Evolutionary conservation across 2,329 filamentous ascomycete genomes (phyloP).

Genomic region (Diaporthe sp.): DNA sequence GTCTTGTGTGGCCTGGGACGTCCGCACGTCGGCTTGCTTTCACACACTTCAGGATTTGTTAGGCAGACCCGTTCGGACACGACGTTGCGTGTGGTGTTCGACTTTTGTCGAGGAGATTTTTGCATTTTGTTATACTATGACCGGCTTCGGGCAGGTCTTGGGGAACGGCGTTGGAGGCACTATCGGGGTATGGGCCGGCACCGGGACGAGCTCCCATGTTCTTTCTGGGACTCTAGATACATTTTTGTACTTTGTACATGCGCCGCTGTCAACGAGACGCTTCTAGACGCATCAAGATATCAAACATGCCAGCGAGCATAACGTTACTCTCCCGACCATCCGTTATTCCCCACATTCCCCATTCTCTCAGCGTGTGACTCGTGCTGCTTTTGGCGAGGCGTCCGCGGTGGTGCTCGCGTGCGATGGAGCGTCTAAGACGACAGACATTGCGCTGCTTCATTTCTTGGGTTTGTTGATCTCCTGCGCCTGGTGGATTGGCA

Average conservation of each 20-base stretch:
- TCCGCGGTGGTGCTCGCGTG: background rate
- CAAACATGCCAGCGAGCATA: constrained; percentile 10
- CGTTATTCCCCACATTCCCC: background rate
- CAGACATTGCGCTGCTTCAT: background rate
- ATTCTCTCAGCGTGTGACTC: background rate
- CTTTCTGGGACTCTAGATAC: constrained; percentile 20
- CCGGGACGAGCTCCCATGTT: constrained; percentile 7
- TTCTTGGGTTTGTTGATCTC: constrained; percentile 44
- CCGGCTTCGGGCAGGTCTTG: background rate
- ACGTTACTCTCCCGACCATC: background rate
- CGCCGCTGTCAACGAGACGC: constrained; percentile 4
- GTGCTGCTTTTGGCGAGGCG: background rate
- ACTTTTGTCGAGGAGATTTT: background rate
- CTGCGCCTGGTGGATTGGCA: constrained; percentile 53
- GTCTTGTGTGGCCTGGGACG: background rate
- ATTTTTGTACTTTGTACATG: constrained; percentile 27
- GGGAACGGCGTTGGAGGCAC: constrained; percentile 25
- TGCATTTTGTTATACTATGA: constrained; percentile 18
- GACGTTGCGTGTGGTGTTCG: background rate
- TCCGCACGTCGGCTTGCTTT: constrained; percentile 3
- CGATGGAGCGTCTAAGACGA: background rate
- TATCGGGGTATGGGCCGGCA: constrained; percentile 5
- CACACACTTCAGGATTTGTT: constrained; percentile 6
- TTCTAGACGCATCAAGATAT: constrained; percentile 7
- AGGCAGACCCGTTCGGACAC: background rate